phyloP scores from a whole-genome alignment of 768 basidiomycete genomes.

The Cyclocybe aegerita region DNA sequence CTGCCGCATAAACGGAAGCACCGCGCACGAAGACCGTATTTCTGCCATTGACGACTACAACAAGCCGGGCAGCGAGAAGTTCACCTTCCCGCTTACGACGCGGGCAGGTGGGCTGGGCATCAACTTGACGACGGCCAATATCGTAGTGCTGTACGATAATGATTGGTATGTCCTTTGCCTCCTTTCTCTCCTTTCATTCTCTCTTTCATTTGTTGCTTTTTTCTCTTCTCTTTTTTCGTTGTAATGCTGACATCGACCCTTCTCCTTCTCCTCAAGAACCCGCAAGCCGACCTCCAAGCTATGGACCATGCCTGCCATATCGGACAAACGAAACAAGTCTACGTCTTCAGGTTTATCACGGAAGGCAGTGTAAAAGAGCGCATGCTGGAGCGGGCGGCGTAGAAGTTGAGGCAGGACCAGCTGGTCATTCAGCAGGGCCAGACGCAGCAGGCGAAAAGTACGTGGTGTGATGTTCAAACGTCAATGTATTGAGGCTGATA shows the following conservation, averaged over 20 bases:
- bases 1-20: constrained; percentile 94
- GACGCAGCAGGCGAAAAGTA: constrained; percentile 76
- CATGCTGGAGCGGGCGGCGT: constrained; percentile 92
- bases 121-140: constrained; percentile 91
- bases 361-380: constrained; percentile 95
- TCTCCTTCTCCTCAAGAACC: no score
- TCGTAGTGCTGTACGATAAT: constrained; percentile 94
- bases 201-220: no score
- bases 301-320: constrained; percentile 98
- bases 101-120: constrained; percentile 97
- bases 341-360: constrained; percentile 95
- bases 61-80: constrained; percentile 90
- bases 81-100: constrained; percentile 94
- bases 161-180: no score
- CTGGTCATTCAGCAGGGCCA: constrained; percentile 96
- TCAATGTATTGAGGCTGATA: background rate
- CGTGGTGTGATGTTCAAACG: constrained; percentile 19
- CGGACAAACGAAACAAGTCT: constrained; percentile 96
- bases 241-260: no score
- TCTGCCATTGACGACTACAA: constrained; percentile 97
- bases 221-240: no score
- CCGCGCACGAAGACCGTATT: constrained; percentile 96
- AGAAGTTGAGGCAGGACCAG: constrained; percentile 93
- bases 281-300: constrained; percentile 97
- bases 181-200: no score